Conservation (phyloP, 371 early-diverging fungal species). For the Rhizopus stolonifer region DNA sequence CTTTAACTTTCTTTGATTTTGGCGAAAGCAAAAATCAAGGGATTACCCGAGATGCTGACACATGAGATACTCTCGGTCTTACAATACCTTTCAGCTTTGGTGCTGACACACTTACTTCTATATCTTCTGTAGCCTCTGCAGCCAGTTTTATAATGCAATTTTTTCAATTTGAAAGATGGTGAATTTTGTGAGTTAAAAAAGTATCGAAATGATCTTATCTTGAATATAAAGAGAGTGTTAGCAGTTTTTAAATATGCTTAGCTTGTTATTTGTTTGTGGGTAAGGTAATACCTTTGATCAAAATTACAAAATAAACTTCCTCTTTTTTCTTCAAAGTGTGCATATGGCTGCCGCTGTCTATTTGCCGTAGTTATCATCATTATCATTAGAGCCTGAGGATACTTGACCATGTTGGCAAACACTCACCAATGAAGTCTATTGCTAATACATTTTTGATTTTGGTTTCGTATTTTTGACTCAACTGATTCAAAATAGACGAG, state of each 20-base stretch:
- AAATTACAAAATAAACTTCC: slow-evolving; percentile 11
- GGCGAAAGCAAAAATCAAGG: slow-evolving; percentile 20
- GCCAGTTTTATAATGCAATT: slow-evolving; percentile 18
- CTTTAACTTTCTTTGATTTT: slow-evolving; percentile 18
- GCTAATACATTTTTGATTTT: slow-evolving; percentile 18
- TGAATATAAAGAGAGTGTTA: slow-evolving; percentile 17
- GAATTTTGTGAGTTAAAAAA: slow-evolving; percentile 16
- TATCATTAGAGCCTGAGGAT: slow-evolving; percentile 10
- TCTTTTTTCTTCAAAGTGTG: slow-evolving; percentile 18
- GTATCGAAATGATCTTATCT: slow-evolving; percentile 14
- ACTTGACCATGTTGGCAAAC: slow-evolving; percentile 15
- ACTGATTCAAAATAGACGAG: slow-evolving; percentile 17
- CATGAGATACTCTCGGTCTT: slow-evolving; percentile 10
- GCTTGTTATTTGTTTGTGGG: slow-evolving; percentile 8
- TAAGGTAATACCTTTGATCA: slow-evolving; percentile 13
- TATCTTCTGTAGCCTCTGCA: slow-evolving; percentile 12
- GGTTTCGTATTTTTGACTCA: slow-evolving; percentile 17
- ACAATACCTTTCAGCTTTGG: slow-evolving; percentile 15
- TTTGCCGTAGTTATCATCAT: slow-evolving; percentile 15
- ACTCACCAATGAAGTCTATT: slow-evolving; percentile 21
- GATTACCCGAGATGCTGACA: slow-evolving; percentile 13
- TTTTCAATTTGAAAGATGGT: slow-evolving; percentile 17
- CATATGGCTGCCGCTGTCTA: slow-evolving; percentile 14
- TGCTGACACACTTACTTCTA: slow-evolving; percentile 7
- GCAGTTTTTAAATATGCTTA: slow-evolving; percentile 13